Evolutionary conservation across 1,139 yeast genomes (phyloP).

Genomic region (Blastobotrys apis): DNA sequence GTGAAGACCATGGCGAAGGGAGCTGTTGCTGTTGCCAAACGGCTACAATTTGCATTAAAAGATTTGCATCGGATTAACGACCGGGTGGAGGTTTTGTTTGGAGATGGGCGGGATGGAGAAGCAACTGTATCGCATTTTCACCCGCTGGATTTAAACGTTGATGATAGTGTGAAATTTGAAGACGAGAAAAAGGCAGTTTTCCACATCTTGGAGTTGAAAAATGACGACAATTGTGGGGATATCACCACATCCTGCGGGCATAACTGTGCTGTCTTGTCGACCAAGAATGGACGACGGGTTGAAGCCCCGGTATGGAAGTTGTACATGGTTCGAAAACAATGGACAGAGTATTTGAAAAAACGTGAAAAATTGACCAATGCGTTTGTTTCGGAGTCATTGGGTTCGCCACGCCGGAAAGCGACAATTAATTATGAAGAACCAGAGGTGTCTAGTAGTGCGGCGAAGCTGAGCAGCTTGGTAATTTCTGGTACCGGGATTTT

Average conservation of each 20-base stretch:
- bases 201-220: constrained; percentile 8
- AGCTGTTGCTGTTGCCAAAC: neutral
- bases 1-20: constrained; percentile 1
- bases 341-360: constrained; percentile 19
- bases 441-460: neutral
- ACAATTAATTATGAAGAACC: constrained; percentile 5
- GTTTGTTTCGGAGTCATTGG: neutral
- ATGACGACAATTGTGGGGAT: constrained; percentile 2
- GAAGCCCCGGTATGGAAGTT: constrained; percentile 19
- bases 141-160: constrained; percentile 12
- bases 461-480: neutral
- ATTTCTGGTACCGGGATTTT: constrained; percentile 31
- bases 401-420: constrained; percentile 11
- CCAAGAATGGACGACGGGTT: neutral
- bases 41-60: neutral
- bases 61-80: constrained; percentile 3
- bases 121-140: constrained; percentile 14
- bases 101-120: constrained; percentile 23
- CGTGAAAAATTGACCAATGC: constrained; percentile 9
- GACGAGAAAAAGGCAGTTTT: constrained; percentile 13
- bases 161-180: constrained; percentile 13
- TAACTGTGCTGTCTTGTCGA: constrained; percentile 13
- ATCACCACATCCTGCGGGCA: constrained; percentile 12
- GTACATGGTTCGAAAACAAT: constrained; percentile 21
- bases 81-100: constrained; percentile 17